Evolutionary conservation across 192 early-diverging fungal species (phyloP), one percentile per base, ranked within the genome.

Genomic region (Obelidium mucronatum): DNA sequence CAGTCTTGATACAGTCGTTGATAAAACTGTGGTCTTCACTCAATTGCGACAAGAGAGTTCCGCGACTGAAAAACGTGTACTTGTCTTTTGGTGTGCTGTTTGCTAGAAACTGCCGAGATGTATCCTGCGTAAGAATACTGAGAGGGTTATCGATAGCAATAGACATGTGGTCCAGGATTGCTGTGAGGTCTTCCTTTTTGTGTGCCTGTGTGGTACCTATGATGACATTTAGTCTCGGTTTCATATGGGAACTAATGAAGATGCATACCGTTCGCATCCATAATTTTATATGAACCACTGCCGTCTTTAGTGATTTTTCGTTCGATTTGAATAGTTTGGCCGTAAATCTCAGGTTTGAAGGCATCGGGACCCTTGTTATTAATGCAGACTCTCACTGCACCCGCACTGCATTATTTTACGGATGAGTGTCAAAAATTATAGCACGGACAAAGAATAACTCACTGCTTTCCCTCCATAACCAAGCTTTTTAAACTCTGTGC

Each of bases 121-220:
- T 91, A 66, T 98, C 97, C 72, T 99, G 97, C 1, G 92, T 94
- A 11, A 99, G 90, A 19, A 97, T 90, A 67, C 93, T 94, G 77
- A 99, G 86, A 8, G 97, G 96, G 68, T 99, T 99, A 78, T 94
- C 92, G 40, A 98, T 91, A 71, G 94, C 90, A 51, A 99, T 97
- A 4, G 87, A 89, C 90, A 97, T 91, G 74, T 95, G 91, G 78
- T 98, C 96, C 30, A 85, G 88, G 39, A 99, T 94, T 0, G 89
- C 87, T 2, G 83, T 81, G 1, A 98, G 88, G 15, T 97, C 96
- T 62, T 96, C 93, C 54, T 91, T 89, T 67, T 90, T 93, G n/a
- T 79, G 11, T 17, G 66, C 37, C 51, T 67, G 39, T 11, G 44
- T 67, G 33, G 26, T 22, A 13, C n/a, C n/a, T n/a, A n/a, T n/a